phyloP scores from a whole-genome alignment of 116 monocot species.

The Cymodocea nodosa region DNA sequence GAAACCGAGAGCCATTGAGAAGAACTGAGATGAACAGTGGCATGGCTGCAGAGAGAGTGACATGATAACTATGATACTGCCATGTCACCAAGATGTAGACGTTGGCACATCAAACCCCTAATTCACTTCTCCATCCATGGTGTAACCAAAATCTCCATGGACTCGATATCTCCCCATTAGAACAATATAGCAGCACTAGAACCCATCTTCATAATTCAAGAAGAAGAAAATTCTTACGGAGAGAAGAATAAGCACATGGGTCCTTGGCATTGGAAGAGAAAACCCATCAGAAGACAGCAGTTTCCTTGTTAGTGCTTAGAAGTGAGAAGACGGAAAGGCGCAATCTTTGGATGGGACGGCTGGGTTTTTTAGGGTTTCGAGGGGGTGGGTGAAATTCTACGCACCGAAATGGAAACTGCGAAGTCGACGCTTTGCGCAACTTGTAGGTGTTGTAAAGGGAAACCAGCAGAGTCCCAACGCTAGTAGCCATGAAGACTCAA shows the following conservation, averaged over 20 bases:
- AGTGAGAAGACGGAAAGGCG: not conserved
- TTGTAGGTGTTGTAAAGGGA: not conserved
- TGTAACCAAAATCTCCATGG: no score
- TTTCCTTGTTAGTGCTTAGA: slow-evolving; percentile 3
- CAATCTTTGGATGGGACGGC: slow-evolving; percentile 5
- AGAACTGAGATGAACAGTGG: not conserved
- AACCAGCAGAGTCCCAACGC: not conserved
- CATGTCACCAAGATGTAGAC: not conserved
- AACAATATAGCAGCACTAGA: no score
- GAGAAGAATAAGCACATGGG: not conserved
- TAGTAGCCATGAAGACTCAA: not conserved
- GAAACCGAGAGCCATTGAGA: slow-evolving; percentile 1
- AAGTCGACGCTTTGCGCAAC: not conserved
- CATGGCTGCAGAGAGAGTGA: not conserved
- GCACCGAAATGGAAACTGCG: slow-evolving; percentile 9
- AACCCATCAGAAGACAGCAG: slow-evolving; percentile 3
- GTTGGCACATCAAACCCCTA: no score
- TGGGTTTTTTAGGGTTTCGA: slow-evolving; percentile 1
- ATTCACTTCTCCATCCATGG: no score
- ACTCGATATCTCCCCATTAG: no score
- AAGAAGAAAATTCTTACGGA: not conserved
- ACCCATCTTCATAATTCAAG: not conserved
- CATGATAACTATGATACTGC: not conserved
- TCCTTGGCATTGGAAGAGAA: slow-evolving; percentile 1
- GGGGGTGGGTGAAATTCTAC: not conserved